Conservation (phyloP, 805 yeast genomes). For the Saccharomycopsis amapae region DNA sequence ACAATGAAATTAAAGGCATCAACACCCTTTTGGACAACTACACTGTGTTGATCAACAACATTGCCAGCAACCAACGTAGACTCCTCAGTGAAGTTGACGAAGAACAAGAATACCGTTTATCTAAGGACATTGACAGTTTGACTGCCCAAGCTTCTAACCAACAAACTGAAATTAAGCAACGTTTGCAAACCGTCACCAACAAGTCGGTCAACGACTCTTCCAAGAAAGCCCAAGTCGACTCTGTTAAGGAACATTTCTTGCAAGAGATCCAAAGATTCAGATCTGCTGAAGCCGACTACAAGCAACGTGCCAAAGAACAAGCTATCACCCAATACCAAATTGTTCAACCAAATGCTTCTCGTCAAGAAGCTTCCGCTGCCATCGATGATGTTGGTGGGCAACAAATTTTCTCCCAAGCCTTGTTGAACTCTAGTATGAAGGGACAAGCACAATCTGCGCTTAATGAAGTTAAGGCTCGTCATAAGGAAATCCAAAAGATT, state of each 20-base stretch:
- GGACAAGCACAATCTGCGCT: slow-evolving; percentile 95
- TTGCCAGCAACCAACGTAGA: slow-evolving; percentile 63
- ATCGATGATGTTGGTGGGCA: slow-evolving; percentile 79
- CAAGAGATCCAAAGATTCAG: slow-evolving; percentile 81
- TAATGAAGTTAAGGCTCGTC: slow-evolving; percentile 93
- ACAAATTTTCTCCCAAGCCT: slow-evolving; percentile 92
- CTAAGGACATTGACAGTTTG: slow-evolving; percentile 70
- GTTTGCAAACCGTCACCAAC: slow-evolving; percentile 72
- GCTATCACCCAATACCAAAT: slow-evolving; percentile 91
- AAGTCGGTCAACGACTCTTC: slow-evolving; percentile 65
- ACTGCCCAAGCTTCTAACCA: slow-evolving; percentile 72
- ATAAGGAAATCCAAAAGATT: slow-evolving; percentile 87
- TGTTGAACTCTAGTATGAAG: slow-evolving; percentile 76
- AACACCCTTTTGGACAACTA: slow-evolving; percentile 65
- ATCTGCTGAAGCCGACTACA: slow-evolving; percentile 76
- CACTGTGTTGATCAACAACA: slow-evolving; percentile 58
- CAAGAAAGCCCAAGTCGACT: slow-evolving; percentile 86
- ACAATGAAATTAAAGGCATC: slow-evolving; percentile 60
- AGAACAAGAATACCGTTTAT: slow-evolving; percentile 59
- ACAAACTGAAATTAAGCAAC: slow-evolving; percentile 64
- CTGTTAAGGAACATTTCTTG: slow-evolving; percentile 77
- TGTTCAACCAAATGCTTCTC: slow-evolving; percentile 79
- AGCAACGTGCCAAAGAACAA: slow-evolving; percentile 75
- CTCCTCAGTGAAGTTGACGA: slow-evolving; percentile 67
- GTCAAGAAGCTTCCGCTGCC: slow-evolving; percentile 76